Percentiles rank a stretch among this genome's conserved stretches.
Conservation (phyloP, 768 basidiomycete genomes). For the Lactarius psammicola region DNA sequence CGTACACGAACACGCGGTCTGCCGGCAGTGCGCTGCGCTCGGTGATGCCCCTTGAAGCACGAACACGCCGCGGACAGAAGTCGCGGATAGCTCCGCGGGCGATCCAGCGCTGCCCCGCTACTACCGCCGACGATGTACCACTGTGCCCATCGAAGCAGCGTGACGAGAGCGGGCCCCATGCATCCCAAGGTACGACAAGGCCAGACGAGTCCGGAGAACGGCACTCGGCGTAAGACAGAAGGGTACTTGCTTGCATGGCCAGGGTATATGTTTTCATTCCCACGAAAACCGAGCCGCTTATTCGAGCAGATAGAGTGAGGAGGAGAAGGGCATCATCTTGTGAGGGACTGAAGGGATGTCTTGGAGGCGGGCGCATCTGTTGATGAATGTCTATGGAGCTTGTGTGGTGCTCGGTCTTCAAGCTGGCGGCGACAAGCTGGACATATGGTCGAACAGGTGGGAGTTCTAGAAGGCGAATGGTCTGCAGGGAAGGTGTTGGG, state of each 20-base stretch:
- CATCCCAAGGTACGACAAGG: neutral
- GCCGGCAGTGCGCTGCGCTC: neutral
- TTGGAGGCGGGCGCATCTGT: neutral
- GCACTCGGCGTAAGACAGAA: conserved; percentile 4
- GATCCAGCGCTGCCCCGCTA: conserved; percentile 4
- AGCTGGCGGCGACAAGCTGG: neutral
- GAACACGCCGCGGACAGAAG: conserved; percentile 12
- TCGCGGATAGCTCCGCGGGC: neutral
- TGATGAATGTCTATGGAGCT: neutral
- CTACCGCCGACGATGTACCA: neutral
- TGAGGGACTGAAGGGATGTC: neutral
- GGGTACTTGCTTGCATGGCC: conserved; percentile 3
- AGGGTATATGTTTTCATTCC: conserved; percentile 1
- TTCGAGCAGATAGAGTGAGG: neutral
- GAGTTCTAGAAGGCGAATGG: conserved; percentile 1
- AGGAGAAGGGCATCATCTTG: neutral
- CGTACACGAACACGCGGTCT: neutral
- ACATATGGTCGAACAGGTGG: conserved; percentile 4
- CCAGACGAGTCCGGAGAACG: neutral
- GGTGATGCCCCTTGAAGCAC: neutral
- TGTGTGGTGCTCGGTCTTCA: conserved; percentile 4
- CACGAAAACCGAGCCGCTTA: neutral
- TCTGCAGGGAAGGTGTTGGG: neutral
- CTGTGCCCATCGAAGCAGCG: neutral
- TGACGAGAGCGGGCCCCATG: conserved; percentile 6